Conservation (phyloP, 2,329 filamentous ascomycete species). For the Ophiobolus disseminans region DNA sequence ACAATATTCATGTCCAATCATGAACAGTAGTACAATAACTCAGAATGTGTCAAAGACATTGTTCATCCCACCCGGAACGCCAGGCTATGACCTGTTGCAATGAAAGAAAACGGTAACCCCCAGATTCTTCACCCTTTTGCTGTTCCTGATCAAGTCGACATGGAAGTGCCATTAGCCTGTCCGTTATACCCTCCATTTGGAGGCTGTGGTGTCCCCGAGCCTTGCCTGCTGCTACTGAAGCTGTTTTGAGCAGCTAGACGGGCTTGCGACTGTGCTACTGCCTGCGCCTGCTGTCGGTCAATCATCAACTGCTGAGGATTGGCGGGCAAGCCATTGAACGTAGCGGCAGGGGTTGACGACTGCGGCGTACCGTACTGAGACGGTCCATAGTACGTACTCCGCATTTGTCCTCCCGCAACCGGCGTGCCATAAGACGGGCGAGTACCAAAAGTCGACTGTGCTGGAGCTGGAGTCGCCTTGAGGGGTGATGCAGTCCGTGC, state of each 20-base stretch:
- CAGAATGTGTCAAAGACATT: no score
- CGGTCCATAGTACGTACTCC: slow-evolving; percentile 43
- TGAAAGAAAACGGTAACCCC: slow-evolving; percentile 15
- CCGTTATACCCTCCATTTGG: slow-evolving; percentile 36
- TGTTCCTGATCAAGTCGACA: slow-evolving; percentile 26
- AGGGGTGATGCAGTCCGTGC: slow-evolving; percentile 46
- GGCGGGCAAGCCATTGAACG: slow-evolving; percentile 27
- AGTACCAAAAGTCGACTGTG: slow-evolving; percentile 35
- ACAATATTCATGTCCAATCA: no score
- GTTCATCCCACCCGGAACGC: slow-evolving; percentile 14
- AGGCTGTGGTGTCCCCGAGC: slow-evolving; percentile 48
- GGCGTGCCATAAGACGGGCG: slow-evolving; percentile 40
- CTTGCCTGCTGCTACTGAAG: slow-evolving; percentile 41
- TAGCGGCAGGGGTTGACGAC: slow-evolving; percentile 29
- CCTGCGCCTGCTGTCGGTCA: slow-evolving; percentile 43
- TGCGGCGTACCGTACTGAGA: slow-evolving; percentile 43
- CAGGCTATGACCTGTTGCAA: slow-evolving; percentile 22
- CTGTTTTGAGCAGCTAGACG: slow-evolving; percentile 46
- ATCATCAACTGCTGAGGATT: slow-evolving; percentile 47
- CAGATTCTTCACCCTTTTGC: slow-evolving; percentile 3
- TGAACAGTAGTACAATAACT: no score
- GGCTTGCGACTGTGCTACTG: slow-evolving; percentile 43
- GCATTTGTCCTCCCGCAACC: slow-evolving; percentile 36
- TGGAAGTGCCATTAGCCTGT: slow-evolving; percentile 34
- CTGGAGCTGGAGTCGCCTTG: slow-evolving; percentile 35